Percentiles rank a stretch among this genome's conserved stretches.
Evolutionary conservation across 106 monocot genomes (phyloP).

Genomic region (Hemerocallis citrina): DNA sequence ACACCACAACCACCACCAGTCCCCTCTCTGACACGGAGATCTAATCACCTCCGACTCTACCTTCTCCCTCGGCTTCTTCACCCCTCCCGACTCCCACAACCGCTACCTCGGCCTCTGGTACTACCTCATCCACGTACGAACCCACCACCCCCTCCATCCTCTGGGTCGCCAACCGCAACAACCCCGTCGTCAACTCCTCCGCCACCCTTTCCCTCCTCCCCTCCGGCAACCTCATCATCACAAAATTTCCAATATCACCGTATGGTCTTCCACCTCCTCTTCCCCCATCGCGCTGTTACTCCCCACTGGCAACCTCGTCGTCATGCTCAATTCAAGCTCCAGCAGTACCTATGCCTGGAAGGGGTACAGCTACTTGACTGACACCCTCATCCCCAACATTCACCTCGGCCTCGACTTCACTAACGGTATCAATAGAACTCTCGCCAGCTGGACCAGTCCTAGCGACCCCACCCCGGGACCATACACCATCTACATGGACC

Average conservation of each 20-base stretch:
- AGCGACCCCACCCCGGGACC: constrained; percentile 20
- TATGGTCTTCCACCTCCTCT: constrained; percentile 3
- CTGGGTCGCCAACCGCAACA: constrained; percentile 31
- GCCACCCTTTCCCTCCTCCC: not conserved
- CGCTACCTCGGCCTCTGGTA: constrained; percentile 31
- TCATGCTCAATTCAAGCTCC: not conserved
- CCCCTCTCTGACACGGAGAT: not conserved
- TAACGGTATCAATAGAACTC: not conserved
- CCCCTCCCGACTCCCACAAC: constrained; percentile 9
- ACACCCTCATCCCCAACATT: constrained; percentile 40
- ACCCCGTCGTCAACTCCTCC: not conserved
- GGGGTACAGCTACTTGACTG: constrained; percentile 30
- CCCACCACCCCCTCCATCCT: not conserved
- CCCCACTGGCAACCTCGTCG: not conserved
- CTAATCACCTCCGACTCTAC: constrained; percentile 4
- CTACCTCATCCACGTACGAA: not conserved
- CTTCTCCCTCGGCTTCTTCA: constrained; percentile 40
- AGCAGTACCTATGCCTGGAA: constrained; percentile 12
- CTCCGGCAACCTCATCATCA: not conserved
- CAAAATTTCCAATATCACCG: not conserved
- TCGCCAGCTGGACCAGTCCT: not conserved
- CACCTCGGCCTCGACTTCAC: constrained; percentile 2
- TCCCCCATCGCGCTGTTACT: not conserved
- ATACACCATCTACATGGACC: not conserved
- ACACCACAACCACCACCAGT: too few species aligned